Evolutionary conservation across 306 rosid species (phyloP).

Genomic region (Dryas drummondii): DNA sequence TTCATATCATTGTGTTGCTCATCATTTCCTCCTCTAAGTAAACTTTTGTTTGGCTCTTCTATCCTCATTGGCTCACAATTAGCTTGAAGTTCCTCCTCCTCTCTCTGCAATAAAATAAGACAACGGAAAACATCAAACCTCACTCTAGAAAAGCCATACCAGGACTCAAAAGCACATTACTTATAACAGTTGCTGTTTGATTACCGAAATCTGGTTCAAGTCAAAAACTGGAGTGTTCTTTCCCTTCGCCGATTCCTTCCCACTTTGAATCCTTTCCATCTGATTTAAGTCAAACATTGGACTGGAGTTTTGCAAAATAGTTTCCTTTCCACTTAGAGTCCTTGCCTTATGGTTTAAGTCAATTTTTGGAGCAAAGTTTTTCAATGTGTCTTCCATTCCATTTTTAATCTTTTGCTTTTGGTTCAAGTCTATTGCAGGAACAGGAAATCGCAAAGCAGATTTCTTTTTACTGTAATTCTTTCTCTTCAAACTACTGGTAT

Average conservation of each 20-base stretch:
- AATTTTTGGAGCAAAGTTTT: slow-evolving; percentile 38
- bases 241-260: slow-evolving; percentile 60
- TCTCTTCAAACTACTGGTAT: slow-evolving; percentile 37
- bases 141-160: slow-evolving; percentile 9
- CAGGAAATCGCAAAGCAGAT: slow-evolving; percentile 26
- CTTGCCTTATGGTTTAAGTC: slow-evolving; percentile 63
- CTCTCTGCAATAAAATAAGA: slow-evolving; percentile 47
- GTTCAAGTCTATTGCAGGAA: slow-evolving; percentile 35
- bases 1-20: slow-evolving; percentile 70
- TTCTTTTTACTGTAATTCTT: slow-evolving; percentile 56
- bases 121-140: slow-evolving; percentile 15
- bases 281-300: slow-evolving; percentile 54
- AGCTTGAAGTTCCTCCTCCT: slow-evolving; percentile 80
- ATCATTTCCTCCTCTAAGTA: slow-evolving; percentile 49
- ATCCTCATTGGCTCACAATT: slow-evolving; percentile 42
- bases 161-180: slow-evolving; percentile 16
- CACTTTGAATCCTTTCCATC: slow-evolving; percentile 54
- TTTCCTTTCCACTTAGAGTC: slow-evolving; percentile 52
- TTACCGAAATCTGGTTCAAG: slow-evolving; percentile 97
- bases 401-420: slow-evolving; percentile 47
- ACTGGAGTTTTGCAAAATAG: slow-evolving; percentile 40
- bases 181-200: background rate
- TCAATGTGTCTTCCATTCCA: slow-evolving; percentile 36
- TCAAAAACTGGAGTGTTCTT: slow-evolving; percentile 54
- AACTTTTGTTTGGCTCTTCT: slow-evolving; percentile 70